phyloP scores from a whole-genome alignment of 495 filamentous ascomycete genomes.

The Neurospora sp. region DNA sequence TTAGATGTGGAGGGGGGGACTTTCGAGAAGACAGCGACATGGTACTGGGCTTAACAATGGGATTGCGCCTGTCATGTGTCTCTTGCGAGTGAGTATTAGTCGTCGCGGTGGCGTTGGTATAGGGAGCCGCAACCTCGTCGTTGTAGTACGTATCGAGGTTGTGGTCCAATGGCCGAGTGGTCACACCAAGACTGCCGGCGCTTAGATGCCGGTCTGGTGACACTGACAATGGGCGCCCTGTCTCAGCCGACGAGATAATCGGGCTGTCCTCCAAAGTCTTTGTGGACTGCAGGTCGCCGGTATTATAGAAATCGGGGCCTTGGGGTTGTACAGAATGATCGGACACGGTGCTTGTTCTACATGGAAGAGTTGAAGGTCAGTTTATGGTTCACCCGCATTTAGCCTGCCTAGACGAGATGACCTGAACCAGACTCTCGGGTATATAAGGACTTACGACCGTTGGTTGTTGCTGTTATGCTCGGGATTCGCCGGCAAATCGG shows the following conservation, averaged over 20 bases:
- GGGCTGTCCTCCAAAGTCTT: constrained; percentile 24
- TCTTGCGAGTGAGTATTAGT: constrained; percentile 11
- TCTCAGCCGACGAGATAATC: constrained; percentile 25
- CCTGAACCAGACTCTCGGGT: background rate
- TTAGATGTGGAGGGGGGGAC: constrained; percentile 39
- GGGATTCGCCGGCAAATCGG: constrained; percentile 7
- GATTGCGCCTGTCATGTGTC: constrained; percentile 12
- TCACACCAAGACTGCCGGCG: constrained; percentile 22
- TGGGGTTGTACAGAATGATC: constrained; percentile 4
- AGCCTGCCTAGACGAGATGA: constrained; percentile 9
- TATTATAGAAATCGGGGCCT: constrained; percentile 9
- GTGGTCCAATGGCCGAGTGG: constrained; percentile 25
- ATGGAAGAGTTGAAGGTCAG: constrained; percentile 12
- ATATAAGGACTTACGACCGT: constrained; percentile 14
- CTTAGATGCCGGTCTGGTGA: constrained; percentile 27
- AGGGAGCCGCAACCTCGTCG: constrained; percentile 5
- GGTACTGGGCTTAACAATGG: constrained; percentile 21
- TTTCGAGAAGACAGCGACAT: constrained; percentile 36
- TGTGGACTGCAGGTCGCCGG: constrained; percentile 26
- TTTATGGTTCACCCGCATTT: constrained; percentile 15
- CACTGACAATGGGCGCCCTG: constrained; percentile 10
- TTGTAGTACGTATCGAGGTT: constrained; percentile 23
- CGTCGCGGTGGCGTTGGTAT: background rate
- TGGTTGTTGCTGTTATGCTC: constrained; percentile 7
- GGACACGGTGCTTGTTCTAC: constrained; percentile 19